A percentile compares a stretch with the other conserved stretches of the same genome.
These are phyloP conservation scores for Aphelidium insulamus DNA, from an alignment of 371 early-diverging fungal genomes.

Conservation along the genomic window DNA sequence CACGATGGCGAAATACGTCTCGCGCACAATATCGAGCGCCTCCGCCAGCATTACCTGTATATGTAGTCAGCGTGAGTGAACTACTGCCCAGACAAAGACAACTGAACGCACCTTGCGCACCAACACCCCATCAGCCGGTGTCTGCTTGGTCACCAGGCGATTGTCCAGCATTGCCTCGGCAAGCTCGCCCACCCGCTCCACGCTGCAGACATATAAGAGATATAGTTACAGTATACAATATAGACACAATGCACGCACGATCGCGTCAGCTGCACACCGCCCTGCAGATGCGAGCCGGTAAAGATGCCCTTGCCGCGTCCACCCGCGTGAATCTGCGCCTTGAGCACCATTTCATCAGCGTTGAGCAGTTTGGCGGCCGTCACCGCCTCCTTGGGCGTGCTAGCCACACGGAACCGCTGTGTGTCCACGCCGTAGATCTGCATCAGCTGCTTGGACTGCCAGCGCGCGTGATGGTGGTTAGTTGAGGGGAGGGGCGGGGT, in stretches of 20 bases:
- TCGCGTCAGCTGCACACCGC: constrained; percentile 24
- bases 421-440: constrained; percentile 25
- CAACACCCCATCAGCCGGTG: constrained; percentile 29
- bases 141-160: constrained; percentile 42
- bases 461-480: constrained; percentile 32
- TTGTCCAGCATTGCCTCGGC: constrained; percentile 40
- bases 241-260: constrained; percentile 1
- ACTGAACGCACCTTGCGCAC: constrained; percentile 7
- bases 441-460: constrained; percentile 32
- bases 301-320: constrained; percentile 42
- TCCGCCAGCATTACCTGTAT: constrained; percentile 28
- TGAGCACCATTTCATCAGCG: constrained; percentile 32
- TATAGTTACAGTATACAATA: background rate
- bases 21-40: constrained; percentile 28
- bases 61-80: background rate
- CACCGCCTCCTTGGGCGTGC: constrained; percentile 24
- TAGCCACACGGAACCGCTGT: constrained; percentile 29
- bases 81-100: too few species aligned
- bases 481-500: constrained; percentile 22
- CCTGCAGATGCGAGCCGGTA: constrained; percentile 29
- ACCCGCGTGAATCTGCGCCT: constrained; percentile 44
- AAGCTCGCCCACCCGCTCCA: constrained; percentile 19
- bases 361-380: constrained; percentile 19
- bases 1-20: constrained; percentile 41
- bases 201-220: constrained; percentile 6